Conservation (phyloP, 768 basidiomycete genomes). For the Amanita jacksonii region DNA sequence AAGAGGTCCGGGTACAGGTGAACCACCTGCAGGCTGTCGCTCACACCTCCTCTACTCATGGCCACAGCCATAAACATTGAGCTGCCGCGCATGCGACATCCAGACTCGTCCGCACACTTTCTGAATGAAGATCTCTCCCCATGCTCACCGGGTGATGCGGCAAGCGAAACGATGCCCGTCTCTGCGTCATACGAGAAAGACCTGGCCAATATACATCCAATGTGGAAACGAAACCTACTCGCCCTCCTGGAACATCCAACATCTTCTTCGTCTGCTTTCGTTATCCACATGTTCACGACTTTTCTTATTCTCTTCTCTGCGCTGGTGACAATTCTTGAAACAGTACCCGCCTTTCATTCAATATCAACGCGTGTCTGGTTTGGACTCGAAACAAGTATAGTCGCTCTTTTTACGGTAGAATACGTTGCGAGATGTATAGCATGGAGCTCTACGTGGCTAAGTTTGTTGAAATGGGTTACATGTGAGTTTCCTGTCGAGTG, state of each 20-base stretch:
- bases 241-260: slow-evolving; percentile 74
- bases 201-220: slow-evolving; percentile 28
- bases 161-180: slow-evolving; percentile 31
- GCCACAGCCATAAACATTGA: slow-evolving; percentile 13
- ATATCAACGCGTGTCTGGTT: slow-evolving; percentile 71
- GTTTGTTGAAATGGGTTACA: slow-evolving; percentile 53
- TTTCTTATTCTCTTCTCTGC: slow-evolving; percentile 67
- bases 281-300: slow-evolving; percentile 63
- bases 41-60: not conserved
- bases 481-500: slow-evolving; percentile 44
- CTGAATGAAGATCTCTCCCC: slow-evolving; percentile 32
- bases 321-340: slow-evolving; percentile 69
- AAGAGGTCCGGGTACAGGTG: too few relatives aligned
- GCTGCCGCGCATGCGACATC: slow-evolving; percentile 20
- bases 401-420: slow-evolving; percentile 81
- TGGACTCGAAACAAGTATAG: slow-evolving; percentile 77
- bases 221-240: slow-evolving; percentile 59
- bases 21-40: slow-evolving; percentile 21
- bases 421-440: slow-evolving; percentile 65
- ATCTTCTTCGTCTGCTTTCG: slow-evolving; percentile 66
- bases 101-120: slow-evolving; percentile 25
- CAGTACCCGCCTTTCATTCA: slow-evolving; percentile 66
- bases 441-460: slow-evolving; percentile 61
- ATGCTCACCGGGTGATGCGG: slow-evolving; percentile 29
- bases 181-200: slow-evolving; percentile 27